phyloP scores from a whole-genome alignment of 148 eudicot species.

The Vaccinium corymbosum region DNA sequence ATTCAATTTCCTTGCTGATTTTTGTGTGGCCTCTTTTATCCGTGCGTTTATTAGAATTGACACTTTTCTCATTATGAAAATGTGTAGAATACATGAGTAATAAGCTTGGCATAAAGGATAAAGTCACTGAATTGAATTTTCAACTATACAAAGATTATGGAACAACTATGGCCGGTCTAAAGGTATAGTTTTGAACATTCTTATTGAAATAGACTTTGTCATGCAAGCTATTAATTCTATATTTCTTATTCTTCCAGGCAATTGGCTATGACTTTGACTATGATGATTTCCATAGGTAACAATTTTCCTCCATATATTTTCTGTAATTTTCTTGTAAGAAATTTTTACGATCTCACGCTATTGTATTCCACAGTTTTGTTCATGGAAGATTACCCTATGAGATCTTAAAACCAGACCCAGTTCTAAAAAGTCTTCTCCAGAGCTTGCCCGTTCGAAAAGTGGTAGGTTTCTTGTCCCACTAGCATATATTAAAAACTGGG shows the following conservation, averaged over 20 bases:
- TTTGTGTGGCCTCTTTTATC: neutral
- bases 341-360: neutral
- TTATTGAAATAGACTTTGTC: neutral
- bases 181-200: slow-evolving; percentile 36
- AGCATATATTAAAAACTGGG: neutral
- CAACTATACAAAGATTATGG: slow-evolving; percentile 79
- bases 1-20: neutral
- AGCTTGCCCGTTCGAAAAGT: slow-evolving; percentile 78
- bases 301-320: neutral
- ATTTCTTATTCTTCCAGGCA: slow-evolving; percentile 47
- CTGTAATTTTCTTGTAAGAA: neutral
- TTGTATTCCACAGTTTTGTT: slow-evolving; percentile 51
- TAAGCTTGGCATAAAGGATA: slow-evolving; percentile 62
- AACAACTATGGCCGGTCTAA: slow-evolving; percentile 94
- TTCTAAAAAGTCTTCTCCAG: slow-evolving; percentile 60
- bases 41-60: neutral
- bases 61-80: neutral
- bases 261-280: slow-evolving; percentile 80
- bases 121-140: slow-evolving; percentile 53
- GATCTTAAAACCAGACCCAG: slow-evolving; percentile 65
- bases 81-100: slow-evolving; percentile 63
- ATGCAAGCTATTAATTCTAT: neutral
- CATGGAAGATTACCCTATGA: slow-evolving; percentile 93
- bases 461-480: slow-evolving; percentile 39
- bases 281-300: slow-evolving; percentile 85